Conservation (phyloP, 164 flowering plant genomes). For the Berberis vulgaris region DNA sequence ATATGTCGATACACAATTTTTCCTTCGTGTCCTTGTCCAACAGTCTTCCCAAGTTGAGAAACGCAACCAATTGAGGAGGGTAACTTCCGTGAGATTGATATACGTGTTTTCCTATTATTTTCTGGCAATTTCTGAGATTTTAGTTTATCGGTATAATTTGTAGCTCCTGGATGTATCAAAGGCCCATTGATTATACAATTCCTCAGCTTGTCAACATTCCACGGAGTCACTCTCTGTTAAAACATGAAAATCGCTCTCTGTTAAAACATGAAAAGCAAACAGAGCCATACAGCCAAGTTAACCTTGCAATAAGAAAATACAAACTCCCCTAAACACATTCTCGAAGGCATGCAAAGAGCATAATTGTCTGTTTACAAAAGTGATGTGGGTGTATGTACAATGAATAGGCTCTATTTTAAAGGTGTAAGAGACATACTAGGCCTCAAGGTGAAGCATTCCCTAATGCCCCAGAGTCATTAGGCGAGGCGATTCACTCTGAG, state of each 20-base stretch:
- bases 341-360: too few relatives aligned
- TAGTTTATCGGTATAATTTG: constrained; percentile 50
- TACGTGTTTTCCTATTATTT: constrained; percentile 30
- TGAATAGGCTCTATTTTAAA: too few relatives aligned
- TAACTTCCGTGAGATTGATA: constrained; percentile 58
- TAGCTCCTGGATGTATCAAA: constrained; percentile 89
- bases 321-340: too few relatives aligned
- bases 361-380: too few relatives aligned
- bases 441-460: too few relatives aligned
- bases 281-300: not conserved
- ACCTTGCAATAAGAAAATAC: not conserved
- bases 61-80: constrained; percentile 69
- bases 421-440: too few relatives aligned
- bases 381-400: too few relatives aligned
- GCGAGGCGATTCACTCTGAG: too few relatives aligned
- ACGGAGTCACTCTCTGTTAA: constrained; percentile 82
- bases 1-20: constrained; percentile 79
- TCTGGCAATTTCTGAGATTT: constrained; percentile 24
- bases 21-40: constrained; percentile 55
- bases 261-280: not conserved
- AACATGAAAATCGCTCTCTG: not conserved
- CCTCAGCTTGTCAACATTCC: constrained; percentile 73
- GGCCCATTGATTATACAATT: constrained; percentile 76
- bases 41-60: constrained; percentile 39
- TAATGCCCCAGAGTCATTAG: too few relatives aligned